A percentile compares a stretch with the other conserved stretches of the same genome.
These are phyloP conservation scores for Grifola frondosa DNA, from an alignment of 1,284 basidiomycete species.

Conservation along the genomic window DNA sequence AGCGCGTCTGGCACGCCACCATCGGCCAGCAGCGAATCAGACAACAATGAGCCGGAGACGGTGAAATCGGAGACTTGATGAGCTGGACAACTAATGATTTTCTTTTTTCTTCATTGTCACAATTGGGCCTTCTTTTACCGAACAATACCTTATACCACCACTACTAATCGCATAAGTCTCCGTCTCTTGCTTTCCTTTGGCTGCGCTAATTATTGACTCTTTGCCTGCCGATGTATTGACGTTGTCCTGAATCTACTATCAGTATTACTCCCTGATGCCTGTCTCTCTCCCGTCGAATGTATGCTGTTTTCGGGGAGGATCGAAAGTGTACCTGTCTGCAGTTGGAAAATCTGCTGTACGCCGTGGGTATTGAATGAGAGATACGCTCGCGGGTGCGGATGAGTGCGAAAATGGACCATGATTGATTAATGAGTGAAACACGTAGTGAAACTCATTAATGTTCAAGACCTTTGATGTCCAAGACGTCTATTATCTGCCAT, in stretches of 20 bases:
- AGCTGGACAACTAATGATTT: not conserved
- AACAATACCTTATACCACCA: slow-evolving; percentile 21
- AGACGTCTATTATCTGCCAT: no score
- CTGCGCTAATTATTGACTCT: slow-evolving; percentile 31
- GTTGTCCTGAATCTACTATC: slow-evolving; percentile 13
- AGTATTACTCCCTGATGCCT: slow-evolving; percentile 11
- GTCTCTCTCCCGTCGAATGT: slow-evolving; percentile 24
- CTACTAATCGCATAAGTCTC: slow-evolving; percentile 20
- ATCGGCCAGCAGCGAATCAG: slow-evolving; percentile 50
- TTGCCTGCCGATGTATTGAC: slow-evolving; percentile 25
- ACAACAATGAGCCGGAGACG: slow-evolving; percentile 43
- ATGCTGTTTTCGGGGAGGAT: no score
- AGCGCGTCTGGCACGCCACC: slow-evolving; percentile 47
- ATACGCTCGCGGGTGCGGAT: no score
- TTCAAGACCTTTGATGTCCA: no score
- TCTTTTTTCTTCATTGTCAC: slow-evolving; percentile 4
- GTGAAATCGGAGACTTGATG: slow-evolving; percentile 46
- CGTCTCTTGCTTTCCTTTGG: slow-evolving; percentile 22
- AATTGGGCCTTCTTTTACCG: slow-evolving; percentile 19
- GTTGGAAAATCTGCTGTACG: no score
- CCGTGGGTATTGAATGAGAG: no score
- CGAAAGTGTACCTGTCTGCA: no score
- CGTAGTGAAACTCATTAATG: no score
- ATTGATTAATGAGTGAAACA: no score
- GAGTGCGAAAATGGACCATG: no score